phyloP scores from a whole-genome alignment of 495 filamentous ascomycete genomes.

The Staphylotrichum longicolle region DNA sequence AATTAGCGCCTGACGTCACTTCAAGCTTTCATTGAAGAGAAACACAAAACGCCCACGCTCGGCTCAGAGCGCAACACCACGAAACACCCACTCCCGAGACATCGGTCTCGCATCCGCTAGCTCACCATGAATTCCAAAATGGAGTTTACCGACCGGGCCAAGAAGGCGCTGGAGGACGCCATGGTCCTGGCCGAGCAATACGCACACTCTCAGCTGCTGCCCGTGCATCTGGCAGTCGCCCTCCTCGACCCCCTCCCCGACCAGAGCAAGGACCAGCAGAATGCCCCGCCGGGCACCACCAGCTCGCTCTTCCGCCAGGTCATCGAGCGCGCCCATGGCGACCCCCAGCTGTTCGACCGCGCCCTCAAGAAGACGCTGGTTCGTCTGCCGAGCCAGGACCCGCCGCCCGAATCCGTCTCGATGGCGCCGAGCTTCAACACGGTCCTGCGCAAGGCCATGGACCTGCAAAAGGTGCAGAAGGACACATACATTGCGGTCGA shows the following conservation, averaged over 20 bases:
- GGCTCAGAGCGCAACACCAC: conserved; percentile 13
- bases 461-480: conserved; percentile 94
- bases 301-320: conserved; percentile 87
- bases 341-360: conserved; percentile 82
- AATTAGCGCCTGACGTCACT: conserved; percentile 34
- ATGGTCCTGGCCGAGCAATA: conserved; percentile 81
- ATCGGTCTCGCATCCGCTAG: conserved; percentile 23
- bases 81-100: conserved; percentile 21
- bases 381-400: conserved; percentile 87
- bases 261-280: conserved; percentile 71
- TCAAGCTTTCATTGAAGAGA: conserved; percentile 4
- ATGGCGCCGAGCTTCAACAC: conserved; percentile 78
- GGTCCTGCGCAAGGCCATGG: conserved; percentile 75
- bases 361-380: conserved; percentile 88
- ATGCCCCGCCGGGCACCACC: conserved; percentile 57
- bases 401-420: conserved; percentile 81
- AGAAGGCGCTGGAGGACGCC: conserved; percentile 82
- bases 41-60: background rate
- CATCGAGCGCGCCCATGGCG: conserved; percentile 88
- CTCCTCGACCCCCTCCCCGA: conserved; percentile 82
- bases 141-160: conserved; percentile 90
- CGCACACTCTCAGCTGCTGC: conserved; percentile 82
- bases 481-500: conserved; percentile 92
- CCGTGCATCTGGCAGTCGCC: conserved; percentile 82
- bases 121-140: conserved; percentile 55